A percentile compares a stretch with the other conserved stretches of the same genome.
Conservation (phyloP, 331 rosid genomes). For the Malus hybrid region DNA sequence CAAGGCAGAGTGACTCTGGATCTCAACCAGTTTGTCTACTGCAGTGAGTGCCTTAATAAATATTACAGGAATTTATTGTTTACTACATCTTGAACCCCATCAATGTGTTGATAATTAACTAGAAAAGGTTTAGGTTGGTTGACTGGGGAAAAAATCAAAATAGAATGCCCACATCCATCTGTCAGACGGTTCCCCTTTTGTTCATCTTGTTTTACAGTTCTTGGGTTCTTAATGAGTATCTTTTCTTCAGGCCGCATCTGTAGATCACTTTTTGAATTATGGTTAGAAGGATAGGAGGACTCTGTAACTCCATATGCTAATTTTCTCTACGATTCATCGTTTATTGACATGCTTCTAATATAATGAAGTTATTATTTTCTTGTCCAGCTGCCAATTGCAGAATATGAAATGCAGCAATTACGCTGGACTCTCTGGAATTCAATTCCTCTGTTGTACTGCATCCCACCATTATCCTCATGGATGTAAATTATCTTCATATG, state of each 20-base stretch:
- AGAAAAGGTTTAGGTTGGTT: neutral
- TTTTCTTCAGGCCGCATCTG: neutral
- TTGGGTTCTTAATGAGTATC: neutral
- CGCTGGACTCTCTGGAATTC: neutral
- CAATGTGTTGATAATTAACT: neutral
- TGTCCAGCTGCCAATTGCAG: constrained; percentile 2
- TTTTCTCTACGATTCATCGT: neutral
- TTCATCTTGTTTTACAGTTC: neutral
- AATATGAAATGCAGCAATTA: neutral
- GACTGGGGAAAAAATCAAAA: neutral
- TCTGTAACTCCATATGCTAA: neutral
- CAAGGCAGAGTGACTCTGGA: constrained; percentile 89
- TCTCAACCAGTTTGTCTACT: constrained; percentile 84
- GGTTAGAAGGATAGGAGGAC: neutral
- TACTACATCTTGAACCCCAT: too few species aligned
- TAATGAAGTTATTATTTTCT: neutral
- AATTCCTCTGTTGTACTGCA: neutral
- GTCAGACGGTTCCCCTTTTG: neutral
- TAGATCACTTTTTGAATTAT: neutral
- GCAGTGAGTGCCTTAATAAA: constrained; percentile 32
- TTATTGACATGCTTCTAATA: neutral
- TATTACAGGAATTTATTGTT: too few species aligned
- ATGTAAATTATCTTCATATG: neutral
- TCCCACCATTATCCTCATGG: neutral
- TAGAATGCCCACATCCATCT: neutral